phyloP scores from a whole-genome alignment of 2,329 filamentous ascomycete species.

The Fusarium chuoi region DNA sequence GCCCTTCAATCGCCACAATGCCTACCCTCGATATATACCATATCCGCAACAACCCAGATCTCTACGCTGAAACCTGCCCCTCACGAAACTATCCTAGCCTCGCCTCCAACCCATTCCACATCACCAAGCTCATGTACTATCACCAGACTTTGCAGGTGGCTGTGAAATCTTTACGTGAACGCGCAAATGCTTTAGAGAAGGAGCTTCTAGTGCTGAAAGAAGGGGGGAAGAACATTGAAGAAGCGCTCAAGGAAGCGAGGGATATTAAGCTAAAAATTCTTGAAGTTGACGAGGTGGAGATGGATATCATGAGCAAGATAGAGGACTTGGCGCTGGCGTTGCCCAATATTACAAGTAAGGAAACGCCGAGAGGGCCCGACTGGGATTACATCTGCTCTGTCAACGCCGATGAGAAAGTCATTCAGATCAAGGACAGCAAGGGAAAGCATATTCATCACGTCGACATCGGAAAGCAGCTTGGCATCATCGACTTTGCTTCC shows the following conservation, averaged over 20 bases:
- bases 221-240: neutral
- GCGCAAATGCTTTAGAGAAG: neutral
- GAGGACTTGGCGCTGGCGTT: neutral
- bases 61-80: neutral
- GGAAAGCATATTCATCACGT: neutral
- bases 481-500: neutral
- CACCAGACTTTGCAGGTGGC: neutral
- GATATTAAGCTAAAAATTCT: neutral
- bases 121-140: neutral
- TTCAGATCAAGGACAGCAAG: neutral
- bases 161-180: neutral
- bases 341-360: neutral
- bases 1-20: neutral
- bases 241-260: neutral
- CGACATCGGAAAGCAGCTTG: neutral
- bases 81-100: neutral
- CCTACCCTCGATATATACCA: neutral
- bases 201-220: neutral
- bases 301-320: neutral
- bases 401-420: neutral
- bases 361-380: neutral
- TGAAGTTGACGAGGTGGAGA: neutral
- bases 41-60: neutral
- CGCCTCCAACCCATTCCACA: neutral
- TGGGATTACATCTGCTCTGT: neutral